Evolutionary conservation across 2,329 filamentous ascomycete species (phyloP), one percentile per base, ranked within the genome.

Genomic region (Monilinia laxa): DNA sequence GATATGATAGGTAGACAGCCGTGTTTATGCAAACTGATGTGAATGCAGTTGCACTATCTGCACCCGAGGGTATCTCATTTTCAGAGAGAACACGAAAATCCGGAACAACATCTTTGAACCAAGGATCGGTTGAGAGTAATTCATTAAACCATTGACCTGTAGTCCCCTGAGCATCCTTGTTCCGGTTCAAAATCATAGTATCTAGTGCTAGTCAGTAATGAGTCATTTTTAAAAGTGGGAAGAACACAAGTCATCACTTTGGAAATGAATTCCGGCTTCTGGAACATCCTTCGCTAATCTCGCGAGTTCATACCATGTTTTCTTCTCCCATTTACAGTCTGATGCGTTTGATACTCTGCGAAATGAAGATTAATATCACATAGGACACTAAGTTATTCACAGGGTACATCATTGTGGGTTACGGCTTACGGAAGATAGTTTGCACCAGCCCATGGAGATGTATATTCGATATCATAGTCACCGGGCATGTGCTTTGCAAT

Each of bases 21-120:
- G 91, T 91, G 79, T 98, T 97, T 77, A 97, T 94, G 79, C 93
- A 97, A 52, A 97, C 88, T 0, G 91, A 94, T 10, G 86, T 92
- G 77, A 95, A 97, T 65, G 84, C 82, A 62, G 86, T 90, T 31
- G 87, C 93, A 14, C 89, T 90, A 68, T 92, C 88, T 64, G 89
- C 85, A 23, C 85, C 90, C 0, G 80, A 73, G 0, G 86, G 85
- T 1, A 96, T 80, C 71, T 90, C 82, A 12, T 80, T 77, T 45
- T 82, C 77, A 5, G 83, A 75, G 4, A 94, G 78, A 67, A 87
- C 80, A 68, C 85, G 84, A 78, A 88, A 94, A 78, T 94, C 87
- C 16, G 89, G 87, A 57, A 93, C 85, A 1, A 92, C 78, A 60
- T 87, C 80, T 74, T 84, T 85, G 78, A 87, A 94, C 91, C 91